phyloP scores from a whole-genome alignment of 2,329 filamentous ascomycete genomes.

The Fusarium azukiicola region DNA sequence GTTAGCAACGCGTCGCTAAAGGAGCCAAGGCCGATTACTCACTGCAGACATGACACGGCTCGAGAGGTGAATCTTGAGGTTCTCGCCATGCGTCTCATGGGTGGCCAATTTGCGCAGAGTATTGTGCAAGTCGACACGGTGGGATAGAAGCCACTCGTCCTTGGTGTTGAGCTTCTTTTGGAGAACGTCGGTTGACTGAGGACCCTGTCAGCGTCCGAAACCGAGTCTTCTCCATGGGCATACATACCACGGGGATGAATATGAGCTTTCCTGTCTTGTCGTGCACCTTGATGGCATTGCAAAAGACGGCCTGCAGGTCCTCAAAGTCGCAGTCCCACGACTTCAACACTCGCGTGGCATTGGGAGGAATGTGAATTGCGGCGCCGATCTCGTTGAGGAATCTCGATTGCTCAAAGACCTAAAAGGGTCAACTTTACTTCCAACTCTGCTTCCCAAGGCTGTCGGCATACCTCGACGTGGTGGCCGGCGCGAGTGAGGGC shows the following conservation, averaged over 20 bases:
- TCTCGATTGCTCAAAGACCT: constrained; percentile 31
- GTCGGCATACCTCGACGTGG: constrained; percentile 9
- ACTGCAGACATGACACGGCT: constrained; percentile 11
- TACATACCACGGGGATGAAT: constrained; percentile 8
- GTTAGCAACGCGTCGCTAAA: background rate
- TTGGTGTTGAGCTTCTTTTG: constrained; percentile 17
- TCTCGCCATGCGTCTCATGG: background rate
- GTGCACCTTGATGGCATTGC: constrained; percentile 29
- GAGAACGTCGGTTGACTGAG: background rate
- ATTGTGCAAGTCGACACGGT: constrained; percentile 25
- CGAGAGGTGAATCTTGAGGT: constrained; percentile 7
- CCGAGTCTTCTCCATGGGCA: background rate
- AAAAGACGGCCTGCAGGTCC: constrained; percentile 23
- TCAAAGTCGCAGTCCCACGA: constrained; percentile 27
- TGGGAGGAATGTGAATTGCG: constrained; percentile 30
- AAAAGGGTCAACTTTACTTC: background rate
- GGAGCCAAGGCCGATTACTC: background rate
- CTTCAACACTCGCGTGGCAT: constrained; percentile 21
- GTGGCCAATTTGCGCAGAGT: constrained; percentile 12
- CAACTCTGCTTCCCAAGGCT: background rate
- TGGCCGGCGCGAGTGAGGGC: constrained; percentile 32
- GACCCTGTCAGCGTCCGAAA: background rate
- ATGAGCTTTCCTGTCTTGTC: constrained; percentile 21
- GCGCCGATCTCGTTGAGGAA: constrained; percentile 31
- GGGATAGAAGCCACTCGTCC: constrained; percentile 22